These are phyloP conservation scores for Penicillium sp. DNA, from an alignment of 2,329 filamentous ascomycete species.

Conservation along the genomic window DNA sequence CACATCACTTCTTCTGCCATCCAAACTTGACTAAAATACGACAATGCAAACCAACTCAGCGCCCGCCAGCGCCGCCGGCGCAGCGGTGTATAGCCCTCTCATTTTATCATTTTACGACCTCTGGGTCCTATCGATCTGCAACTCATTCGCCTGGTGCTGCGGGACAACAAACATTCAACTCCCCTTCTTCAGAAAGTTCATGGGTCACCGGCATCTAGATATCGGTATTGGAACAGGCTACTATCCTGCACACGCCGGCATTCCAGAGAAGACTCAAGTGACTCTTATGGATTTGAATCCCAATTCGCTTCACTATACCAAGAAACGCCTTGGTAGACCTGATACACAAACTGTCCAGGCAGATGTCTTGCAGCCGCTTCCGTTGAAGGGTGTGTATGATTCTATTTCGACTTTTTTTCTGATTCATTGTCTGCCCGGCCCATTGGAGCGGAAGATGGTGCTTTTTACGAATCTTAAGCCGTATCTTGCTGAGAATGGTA, in stretches of 20 bases:
- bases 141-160: constrained; percentile 29
- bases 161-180: constrained; percentile 17
- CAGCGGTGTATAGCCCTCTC: not conserved
- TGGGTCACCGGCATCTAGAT: constrained; percentile 27
- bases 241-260: constrained; percentile 17
- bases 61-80: not conserved
- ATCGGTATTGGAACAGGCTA: constrained; percentile 33
- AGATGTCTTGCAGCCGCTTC: constrained; percentile 38
- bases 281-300: constrained; percentile 25
- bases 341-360: constrained; percentile 31
- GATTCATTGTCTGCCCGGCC: constrained; percentile 44
- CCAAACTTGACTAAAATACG: not conserved
- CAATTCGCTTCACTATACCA: not conserved
- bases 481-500: constrained; percentile 36
- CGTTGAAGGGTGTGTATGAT: constrained; percentile 35
- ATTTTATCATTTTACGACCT: not conserved
- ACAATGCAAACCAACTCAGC: not conserved
- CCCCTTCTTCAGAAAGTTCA: constrained; percentile 26
- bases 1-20: not conserved
- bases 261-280: constrained; percentile 12
- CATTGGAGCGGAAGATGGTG: constrained; percentile 26
- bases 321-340: constrained; percentile 2
- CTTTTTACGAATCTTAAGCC: constrained; percentile 35
- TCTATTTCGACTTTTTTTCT: constrained; percentile 48
- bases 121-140: constrained; percentile 10